Conservation (phyloP, 1,284 basidiomycete genomes). For the Apiotrichum sp. region DNA sequence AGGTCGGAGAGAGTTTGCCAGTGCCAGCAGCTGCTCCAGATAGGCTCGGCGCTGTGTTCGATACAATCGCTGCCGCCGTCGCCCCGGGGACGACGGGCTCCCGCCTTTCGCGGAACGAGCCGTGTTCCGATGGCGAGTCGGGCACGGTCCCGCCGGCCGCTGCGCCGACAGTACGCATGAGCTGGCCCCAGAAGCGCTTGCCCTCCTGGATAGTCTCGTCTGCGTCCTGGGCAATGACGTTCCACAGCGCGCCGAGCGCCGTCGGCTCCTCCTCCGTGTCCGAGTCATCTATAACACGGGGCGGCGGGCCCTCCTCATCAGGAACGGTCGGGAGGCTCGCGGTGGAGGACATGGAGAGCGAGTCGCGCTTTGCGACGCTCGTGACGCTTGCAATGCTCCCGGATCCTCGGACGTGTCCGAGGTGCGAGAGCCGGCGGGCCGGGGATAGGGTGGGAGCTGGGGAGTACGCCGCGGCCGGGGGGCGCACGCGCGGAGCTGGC, state of each 20-base stretch:
- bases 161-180: constrained; percentile 38
- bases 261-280: background rate
- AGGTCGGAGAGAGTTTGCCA: no score
- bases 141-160: constrained; percentile 38
- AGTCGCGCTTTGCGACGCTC: background rate
- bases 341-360: background rate
- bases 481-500: background rate
- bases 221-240: constrained; percentile 7
- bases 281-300: background rate
- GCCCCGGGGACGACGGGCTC: no score
- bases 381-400: no score
- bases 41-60: no score
- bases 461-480: background rate
- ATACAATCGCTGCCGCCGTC: no score
- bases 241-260: constrained; percentile 2
- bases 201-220: constrained; percentile 24
- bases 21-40: no score
- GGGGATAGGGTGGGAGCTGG: no score
- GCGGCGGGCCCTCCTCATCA: constrained; percentile 1
- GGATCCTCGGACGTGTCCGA: background rate
- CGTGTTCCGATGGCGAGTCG: background rate
- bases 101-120: no score
- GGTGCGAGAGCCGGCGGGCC: no score
- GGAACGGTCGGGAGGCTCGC: constrained; percentile 6
- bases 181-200: constrained; percentile 36